Conservation (phyloP, 1,139 yeast species). For the Scheffersomyces titani region DNA sequence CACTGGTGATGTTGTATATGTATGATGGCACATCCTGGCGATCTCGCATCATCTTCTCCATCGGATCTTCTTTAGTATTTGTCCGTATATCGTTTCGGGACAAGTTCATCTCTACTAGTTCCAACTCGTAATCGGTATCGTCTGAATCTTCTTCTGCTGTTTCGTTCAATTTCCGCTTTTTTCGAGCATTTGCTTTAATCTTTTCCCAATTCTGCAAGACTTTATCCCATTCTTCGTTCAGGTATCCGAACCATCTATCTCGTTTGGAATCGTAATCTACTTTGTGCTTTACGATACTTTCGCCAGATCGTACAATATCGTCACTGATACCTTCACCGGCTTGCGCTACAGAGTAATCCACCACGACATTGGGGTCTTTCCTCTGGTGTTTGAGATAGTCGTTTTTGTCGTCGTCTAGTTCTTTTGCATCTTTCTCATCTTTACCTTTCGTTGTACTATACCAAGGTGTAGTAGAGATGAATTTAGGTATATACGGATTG, state of each 20-base stretch:
- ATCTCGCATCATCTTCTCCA: conserved; percentile 45
- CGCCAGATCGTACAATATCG: conserved; percentile 17
- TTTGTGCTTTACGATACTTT: conserved; percentile 30
- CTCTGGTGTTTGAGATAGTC: conserved; percentile 56
- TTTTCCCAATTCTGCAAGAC: conserved; percentile 48
- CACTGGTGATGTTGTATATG: conserved; percentile 36
- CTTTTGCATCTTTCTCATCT: neutral
- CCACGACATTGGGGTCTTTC: conserved; percentile 26
- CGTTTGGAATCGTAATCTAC: conserved; percentile 67
- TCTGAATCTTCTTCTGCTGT: conserved; percentile 34
- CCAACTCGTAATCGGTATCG: conserved; percentile 52
- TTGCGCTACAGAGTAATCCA: conserved; percentile 32
- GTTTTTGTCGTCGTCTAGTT: conserved; percentile 8
- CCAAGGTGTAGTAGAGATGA: conserved; percentile 16
- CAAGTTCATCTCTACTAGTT: conserved; percentile 50
- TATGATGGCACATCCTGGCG: conserved; percentile 57
- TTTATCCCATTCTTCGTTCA: conserved; percentile 57
- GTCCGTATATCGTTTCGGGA: conserved; percentile 23
- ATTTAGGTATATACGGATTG: conserved; percentile 18
- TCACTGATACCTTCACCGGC: conserved; percentile 39
- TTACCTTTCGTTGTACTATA: conserved; percentile 4
- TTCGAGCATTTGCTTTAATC: conserved; percentile 24
- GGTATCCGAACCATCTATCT: conserved; percentile 80
- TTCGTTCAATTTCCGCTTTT: conserved; percentile 9
- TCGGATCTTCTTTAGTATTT: conserved; percentile 35